Evolutionary conservation across 225 moss, liverwort and hornwort species (phyloP).

Genomic region (Neckera pumila): DNA sequence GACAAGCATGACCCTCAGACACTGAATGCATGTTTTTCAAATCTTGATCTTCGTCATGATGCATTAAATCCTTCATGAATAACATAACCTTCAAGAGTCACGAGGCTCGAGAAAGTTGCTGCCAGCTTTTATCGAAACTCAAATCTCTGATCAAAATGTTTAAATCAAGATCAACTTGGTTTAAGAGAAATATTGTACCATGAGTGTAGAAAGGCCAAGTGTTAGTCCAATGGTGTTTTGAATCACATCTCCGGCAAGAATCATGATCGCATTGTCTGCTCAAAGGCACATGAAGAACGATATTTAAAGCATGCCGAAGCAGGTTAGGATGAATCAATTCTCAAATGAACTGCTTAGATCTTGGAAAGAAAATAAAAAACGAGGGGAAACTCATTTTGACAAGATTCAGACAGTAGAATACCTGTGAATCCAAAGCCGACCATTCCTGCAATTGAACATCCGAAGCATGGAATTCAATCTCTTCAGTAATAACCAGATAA

Average conservation of each 20-base stretch:
- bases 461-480: background rate
- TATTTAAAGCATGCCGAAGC: background rate
- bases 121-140: background rate
- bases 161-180: background rate
- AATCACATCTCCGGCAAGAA: constrained; percentile 64
- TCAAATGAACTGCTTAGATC: background rate
- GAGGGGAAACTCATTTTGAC: background rate
- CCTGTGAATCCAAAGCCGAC: constrained; percentile 66
- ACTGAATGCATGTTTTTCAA: background rate
- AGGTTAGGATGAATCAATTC: background rate
- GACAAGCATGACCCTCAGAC: background rate
- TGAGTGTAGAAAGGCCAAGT: constrained; percentile 50
- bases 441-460: constrained; percentile 46
- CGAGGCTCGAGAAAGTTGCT: background rate
- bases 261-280: constrained; percentile 74
- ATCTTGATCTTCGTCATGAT: background rate
- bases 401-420: constrained; percentile 1
- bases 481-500: background rate
- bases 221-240: constrained; percentile 57
- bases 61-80: background rate
- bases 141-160: background rate
- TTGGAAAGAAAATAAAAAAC: background rate
- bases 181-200: constrained; percentile 7
- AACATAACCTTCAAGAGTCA: background rate
- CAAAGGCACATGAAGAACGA: background rate